These are phyloP conservation scores for Tylopilus balloui DNA, from an alignment of 768 basidiomycete species.

Conservation along the genomic window DNA sequence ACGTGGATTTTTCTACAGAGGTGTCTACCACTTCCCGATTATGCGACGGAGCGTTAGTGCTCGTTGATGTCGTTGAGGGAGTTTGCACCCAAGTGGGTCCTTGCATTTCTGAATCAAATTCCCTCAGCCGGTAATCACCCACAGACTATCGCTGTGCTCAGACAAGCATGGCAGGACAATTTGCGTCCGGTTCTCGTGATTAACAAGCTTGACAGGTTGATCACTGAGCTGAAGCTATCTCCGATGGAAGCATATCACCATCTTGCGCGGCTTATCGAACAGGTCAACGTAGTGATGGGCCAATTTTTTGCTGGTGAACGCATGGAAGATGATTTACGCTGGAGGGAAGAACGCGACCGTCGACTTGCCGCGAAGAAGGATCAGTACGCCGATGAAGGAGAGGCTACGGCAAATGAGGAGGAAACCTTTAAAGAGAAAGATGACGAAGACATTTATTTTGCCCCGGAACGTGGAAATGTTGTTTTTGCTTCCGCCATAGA, in stretches of 20 bases:
- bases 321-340: conserved; percentile 94
- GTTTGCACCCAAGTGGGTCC: conserved; percentile 89
- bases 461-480: conserved; percentile 93
- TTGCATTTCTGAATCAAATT: not conserved
- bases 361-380: conserved; percentile 76
- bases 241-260: conserved; percentile 94
- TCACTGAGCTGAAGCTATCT: conserved; percentile 88
- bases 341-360: conserved; percentile 88
- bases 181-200: conserved; percentile 90
- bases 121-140: not conserved
- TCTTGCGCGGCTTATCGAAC: conserved; percentile 87
- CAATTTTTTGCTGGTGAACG: conserved; percentile 91
- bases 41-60: conserved; percentile 91
- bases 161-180: conserved; percentile 90
- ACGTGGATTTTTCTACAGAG: conserved; percentile 97
- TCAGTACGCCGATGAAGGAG: conserved; percentile 58
- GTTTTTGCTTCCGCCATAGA: conserved; percentile 94
- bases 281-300: conserved; percentile 98
- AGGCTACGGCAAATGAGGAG: conserved; percentile 52
- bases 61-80: conserved; percentile 96
- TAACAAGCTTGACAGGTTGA: conserved; percentile 93
- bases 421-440: conserved; percentile 90
- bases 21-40: conserved; percentile 91
- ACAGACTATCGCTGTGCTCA: conserved; percentile 90
- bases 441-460: conserved; percentile 96